Evolutionary conservation across 495 filamentous ascomycete species (phyloP), one percentile per base, ranked within the genome.

Genomic region (Aspergillus homomorphus): DNA sequence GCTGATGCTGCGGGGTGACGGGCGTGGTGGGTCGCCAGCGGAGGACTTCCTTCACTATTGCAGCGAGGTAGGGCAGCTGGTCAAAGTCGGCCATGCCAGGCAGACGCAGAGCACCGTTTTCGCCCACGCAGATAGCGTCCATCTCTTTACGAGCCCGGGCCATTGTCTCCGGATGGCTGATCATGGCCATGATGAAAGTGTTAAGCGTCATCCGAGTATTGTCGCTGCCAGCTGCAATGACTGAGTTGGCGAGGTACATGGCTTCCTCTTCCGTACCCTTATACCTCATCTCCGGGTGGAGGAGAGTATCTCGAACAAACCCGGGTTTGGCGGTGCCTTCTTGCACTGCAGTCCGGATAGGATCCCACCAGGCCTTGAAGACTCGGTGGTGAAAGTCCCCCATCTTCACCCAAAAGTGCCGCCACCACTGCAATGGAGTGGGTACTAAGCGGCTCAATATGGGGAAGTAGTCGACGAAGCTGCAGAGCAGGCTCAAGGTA

Each of bases 161-260:
- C 14, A 73, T 62, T 4, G 54, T 64, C 0, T 69, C 66, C 2
- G 75, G 73, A 43, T 70, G 59, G 14, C 60, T 62, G 1, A 77
- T 33, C 14, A 61, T 62, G 0, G 73, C 70, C 68, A 76, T 75
- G 21, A 71, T 58, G 8, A 77, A 71, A 3, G 67, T 64, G 53
- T 76, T 77, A 42, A 80, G 53, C 4, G 66, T 62, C 61, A 69
- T 67, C 8, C 74, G 66, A 3, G 75, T 74, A 16, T 69, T 81
- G 56, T 81, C 80, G 38, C 66, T 69, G 0, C 80, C 79, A 3
- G 79, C 79, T 55, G 67, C 73, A 12, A 81, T 62, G 7, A 80
- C 51, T 21, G 64, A 62, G 56, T 70, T 68, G 1, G 69, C 65
- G 10, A 78, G 62, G 53, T 77, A 80, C 75, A 80, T 79, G n/a